phyloP scores from a whole-genome alignment of 148 eudicot species.

The Polygonum maritimum region DNA sequence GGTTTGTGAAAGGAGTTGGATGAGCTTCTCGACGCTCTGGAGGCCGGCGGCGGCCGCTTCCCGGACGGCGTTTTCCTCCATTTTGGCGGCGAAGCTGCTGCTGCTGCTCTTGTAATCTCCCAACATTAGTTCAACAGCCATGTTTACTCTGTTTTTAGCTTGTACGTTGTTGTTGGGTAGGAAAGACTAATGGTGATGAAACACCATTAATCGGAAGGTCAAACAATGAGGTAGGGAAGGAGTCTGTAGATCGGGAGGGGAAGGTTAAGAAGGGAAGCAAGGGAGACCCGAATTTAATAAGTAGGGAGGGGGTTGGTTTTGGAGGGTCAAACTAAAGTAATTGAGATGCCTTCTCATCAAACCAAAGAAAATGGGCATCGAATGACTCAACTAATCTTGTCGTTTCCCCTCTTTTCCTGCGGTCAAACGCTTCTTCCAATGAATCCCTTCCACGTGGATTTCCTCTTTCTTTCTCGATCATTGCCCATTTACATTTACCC shows the following conservation, averaged over 20 bases:
- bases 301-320: neutral
- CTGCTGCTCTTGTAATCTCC: conserved; percentile 15
- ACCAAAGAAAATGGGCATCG: conserved; percentile 5
- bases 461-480: neutral
- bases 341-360: neutral
- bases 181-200: neutral
- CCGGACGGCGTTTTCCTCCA: conserved; percentile 39
- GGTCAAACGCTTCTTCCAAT: conserved; percentile 8
- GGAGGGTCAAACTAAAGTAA: neutral
- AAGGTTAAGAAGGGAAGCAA: neutral
- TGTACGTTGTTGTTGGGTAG: neutral
- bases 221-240: neutral
- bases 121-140: conserved; percentile 59
- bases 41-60: conserved; percentile 56
- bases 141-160: neutral
- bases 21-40: conserved; percentile 58
- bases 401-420: neutral
- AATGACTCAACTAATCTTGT: conserved; percentile 2
- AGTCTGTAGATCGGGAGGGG: neutral
- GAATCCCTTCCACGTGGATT: neutral
- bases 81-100: conserved; percentile 14
- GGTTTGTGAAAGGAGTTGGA: conserved; percentile 36
- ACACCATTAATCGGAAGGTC: neutral
- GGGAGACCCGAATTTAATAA: neutral
- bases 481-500: neutral